A percentile compares a stretch with the other conserved stretches of the same genome.
phyloP scores from a whole-genome alignment of 2,329 filamentous ascomycete species.

The Celoporthe dispersa region DNA sequence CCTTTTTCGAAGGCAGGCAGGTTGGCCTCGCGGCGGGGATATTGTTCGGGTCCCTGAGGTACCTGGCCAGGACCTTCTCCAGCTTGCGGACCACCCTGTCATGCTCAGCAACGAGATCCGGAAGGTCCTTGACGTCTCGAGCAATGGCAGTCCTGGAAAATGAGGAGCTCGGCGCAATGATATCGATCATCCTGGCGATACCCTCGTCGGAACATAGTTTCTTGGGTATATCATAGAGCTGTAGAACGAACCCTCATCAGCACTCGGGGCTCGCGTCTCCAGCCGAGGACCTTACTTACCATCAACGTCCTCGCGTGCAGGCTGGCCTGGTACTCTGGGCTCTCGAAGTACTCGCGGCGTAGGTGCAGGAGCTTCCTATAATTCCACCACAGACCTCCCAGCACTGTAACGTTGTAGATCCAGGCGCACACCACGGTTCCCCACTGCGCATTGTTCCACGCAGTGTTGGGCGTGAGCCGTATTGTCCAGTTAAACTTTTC shows the following conservation, averaged over 20 bases:
- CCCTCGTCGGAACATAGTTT: constrained; percentile 83
- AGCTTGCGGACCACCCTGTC: constrained; percentile 79
- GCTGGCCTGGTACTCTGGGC: constrained; percentile 84
- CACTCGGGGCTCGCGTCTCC: background rate
- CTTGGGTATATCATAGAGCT: constrained; percentile 84
- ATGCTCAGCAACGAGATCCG: constrained; percentile 83
- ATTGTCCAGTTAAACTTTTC: constrained; percentile 53
- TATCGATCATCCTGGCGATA: constrained; percentile 80
- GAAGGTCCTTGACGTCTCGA: constrained; percentile 89
- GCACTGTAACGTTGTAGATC: constrained; percentile 74
- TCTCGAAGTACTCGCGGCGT: constrained; percentile 80
- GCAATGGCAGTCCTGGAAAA: constrained; percentile 82
- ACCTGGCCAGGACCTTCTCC: constrained; percentile 83
- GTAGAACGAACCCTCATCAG: constrained; percentile 34
- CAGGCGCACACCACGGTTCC: constrained; percentile 63
- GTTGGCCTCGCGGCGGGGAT: constrained; percentile 77
- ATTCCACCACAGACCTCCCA: constrained; percentile 86
- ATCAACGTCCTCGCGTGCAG: constrained; percentile 76
- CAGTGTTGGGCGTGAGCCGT: constrained; percentile 63
- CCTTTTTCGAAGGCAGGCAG: constrained; percentile 80
- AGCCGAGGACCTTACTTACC: constrained; percentile 47
- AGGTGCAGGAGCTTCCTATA: constrained; percentile 75
- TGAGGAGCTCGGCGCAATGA: constrained; percentile 76
- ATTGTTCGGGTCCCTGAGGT: constrained; percentile 83
- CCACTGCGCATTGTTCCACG: constrained; percentile 60